These are phyloP conservation scores for Blastobotrys illinoisensis DNA, from an alignment of 1,139 yeast species.

Conservation along the genomic window DNA sequence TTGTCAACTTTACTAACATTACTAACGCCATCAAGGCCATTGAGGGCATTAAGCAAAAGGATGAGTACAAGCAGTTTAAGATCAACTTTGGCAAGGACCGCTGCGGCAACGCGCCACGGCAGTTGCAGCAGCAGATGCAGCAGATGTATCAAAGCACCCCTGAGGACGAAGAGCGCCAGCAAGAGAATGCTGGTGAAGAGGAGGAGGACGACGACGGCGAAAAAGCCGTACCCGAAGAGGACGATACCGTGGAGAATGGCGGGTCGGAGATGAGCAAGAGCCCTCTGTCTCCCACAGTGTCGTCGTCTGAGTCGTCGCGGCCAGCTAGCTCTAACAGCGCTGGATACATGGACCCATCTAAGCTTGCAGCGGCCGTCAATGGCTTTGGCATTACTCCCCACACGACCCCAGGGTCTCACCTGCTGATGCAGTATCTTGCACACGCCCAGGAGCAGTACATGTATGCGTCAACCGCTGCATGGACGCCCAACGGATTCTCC, in stretches of 20 bases:
- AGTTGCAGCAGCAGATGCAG: slow-evolving; percentile 13
- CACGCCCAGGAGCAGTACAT: slow-evolving; percentile 58
- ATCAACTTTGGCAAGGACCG: slow-evolving; percentile 91
- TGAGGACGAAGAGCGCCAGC: background rate
- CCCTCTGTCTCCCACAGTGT: background rate
- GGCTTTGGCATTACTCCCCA: slow-evolving; percentile 1
- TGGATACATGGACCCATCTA: background rate
- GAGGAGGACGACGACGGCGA: slow-evolving; percentile 1
- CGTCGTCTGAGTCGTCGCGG: background rate
- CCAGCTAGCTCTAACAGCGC: background rate
- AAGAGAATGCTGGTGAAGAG: slow-evolving; percentile 1
- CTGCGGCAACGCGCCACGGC: slow-evolving; percentile 72
- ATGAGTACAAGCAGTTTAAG: slow-evolving; percentile 48
- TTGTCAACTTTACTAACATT: slow-evolving; percentile 84
- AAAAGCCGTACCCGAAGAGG: background rate
- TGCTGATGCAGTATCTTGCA: slow-evolving; percentile 72
- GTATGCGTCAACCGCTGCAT: slow-evolving; percentile 41
- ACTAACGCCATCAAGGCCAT: slow-evolving; percentile 83
- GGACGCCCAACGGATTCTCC: slow-evolving; percentile 20
- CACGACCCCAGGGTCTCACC: slow-evolving; percentile 52
- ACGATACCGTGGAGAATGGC: background rate
- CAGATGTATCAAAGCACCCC: slow-evolving; percentile 1
- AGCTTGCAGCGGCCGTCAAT: background rate
- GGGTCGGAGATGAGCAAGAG: background rate
- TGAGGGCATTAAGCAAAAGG: slow-evolving; percentile 51